Base-by-base conservation (phyloP, 2,329 filamentous ascomycete species). In the Blastomyces gilchristii region DNA sequence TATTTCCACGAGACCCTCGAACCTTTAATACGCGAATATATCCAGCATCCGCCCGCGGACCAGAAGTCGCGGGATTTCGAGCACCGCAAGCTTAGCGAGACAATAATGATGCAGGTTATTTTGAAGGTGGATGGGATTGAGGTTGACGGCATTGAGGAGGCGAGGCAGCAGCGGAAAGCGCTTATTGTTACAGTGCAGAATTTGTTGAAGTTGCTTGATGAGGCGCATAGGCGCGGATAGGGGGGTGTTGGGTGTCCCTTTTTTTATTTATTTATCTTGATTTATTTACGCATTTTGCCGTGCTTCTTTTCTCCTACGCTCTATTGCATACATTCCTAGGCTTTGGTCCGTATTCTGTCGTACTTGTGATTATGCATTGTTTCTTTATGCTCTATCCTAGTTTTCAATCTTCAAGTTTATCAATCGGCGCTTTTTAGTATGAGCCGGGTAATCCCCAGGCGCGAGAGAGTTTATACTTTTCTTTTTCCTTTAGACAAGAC, bases 51-150 rank as follows among this genome's bases (percentile, higher is more conserved):
- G 7, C 79, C 79, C 0, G 63, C 67, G 0, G 77, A 80, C 11
- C 53, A 66, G 6, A 76, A 78, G 66, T 69, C 71, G 43, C 72
- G 76, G 45, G 74, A 75, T 31, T 76, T 75, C 62, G 78, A 80
- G 65, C 72, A 79, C 64, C 75, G 73, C 63, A 77, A 74, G 60
- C 66, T 80, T 54, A 75, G 71, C 62, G 78, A 80, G 69, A 77
- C 72, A 0, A 74, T 79, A 12, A 64, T 80, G 67, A 69, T 71
- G 22, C 76, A 80, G 66, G 70, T 80, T 18, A 69, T 78, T 58
- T 63, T 80, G 63, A 79, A 79, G 81, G 74, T 95, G 5, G 88
- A 92, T 69, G 84, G 89, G 7, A 77, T 97, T 14, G 87, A 94
- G 67, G 78, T 80, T 2, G 90, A 95, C 69, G 86, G 89, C 73